These are phyloP conservation scores for Nigrospora oryzae DNA, from an alignment of 2,329 filamentous ascomycete species.

Conservation along the genomic window DNA sequence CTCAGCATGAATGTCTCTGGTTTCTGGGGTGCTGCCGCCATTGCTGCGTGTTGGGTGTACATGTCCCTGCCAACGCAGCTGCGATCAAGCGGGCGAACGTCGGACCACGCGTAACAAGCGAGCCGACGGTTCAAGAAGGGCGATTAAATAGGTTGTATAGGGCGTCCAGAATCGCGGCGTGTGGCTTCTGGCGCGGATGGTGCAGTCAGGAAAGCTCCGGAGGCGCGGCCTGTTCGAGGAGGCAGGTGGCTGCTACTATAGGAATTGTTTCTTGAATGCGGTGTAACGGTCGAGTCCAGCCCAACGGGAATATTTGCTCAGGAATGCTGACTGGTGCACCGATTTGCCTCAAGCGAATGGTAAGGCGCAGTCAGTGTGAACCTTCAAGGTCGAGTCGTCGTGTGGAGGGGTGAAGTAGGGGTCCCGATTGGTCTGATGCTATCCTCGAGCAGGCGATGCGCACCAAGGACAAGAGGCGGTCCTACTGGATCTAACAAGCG, in stretches of 20 bases:
- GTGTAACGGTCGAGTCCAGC: slow-evolving; percentile 35
- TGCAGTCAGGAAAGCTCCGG: slow-evolving; percentile 1
- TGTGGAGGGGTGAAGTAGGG: slow-evolving; percentile 20
- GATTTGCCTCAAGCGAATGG: slow-evolving; percentile 38
- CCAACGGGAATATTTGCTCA: slow-evolving; percentile 19
- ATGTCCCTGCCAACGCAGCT: slow-evolving; percentile 37
- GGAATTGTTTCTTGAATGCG: background rate
- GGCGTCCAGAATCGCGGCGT: too few relatives aligned
- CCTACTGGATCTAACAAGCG: slow-evolving; percentile 17
- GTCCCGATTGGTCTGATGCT: slow-evolving; percentile 10
- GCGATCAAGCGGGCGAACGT: background rate
- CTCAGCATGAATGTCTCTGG: slow-evolving; percentile 99
- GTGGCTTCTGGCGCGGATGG: background rate
- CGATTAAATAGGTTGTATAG: too few relatives aligned
- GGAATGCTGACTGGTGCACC: slow-evolving; percentile 18
- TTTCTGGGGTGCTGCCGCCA: slow-evolving; percentile 80
- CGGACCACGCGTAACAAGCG: slow-evolving; percentile 6
- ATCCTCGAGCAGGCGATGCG: slow-evolving; percentile 13
- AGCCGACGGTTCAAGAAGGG: slow-evolving; percentile 6
- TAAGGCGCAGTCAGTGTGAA: slow-evolving; percentile 21
- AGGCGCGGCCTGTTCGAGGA: slow-evolving; percentile 17
- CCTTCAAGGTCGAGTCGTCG: slow-evolving; percentile 28
- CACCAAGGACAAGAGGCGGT: slow-evolving; percentile 23
- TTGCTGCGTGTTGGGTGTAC: slow-evolving; percentile 77
- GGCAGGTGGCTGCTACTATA: slow-evolving; percentile 2